Evolutionary conservation across 1,139 yeast genomes (phyloP), one percentile per base, ranked within the genome.

Genomic region (Lodderomyces oxycetoniae): DNA sequence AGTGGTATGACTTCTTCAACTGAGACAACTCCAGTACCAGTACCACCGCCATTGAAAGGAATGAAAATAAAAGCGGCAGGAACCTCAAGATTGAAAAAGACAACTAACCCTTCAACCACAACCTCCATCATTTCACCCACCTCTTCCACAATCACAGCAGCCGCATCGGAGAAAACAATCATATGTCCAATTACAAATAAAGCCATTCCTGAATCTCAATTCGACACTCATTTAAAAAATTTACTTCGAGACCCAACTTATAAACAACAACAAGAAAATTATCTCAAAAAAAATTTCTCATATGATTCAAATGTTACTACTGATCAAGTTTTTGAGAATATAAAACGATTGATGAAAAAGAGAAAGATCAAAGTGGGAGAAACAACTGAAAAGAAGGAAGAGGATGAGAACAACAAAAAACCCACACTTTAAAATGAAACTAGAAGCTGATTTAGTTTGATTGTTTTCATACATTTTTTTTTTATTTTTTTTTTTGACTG

Each of bases 181-280:
- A 69, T 67, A 47, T 83, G 96, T 53, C 93, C 95, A 23, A 61
- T 86, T 37, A 82, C 95, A 0, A 79, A 79, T 1, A 72, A 78
- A 46, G 52, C 71, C 49, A 72, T 89, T 3, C 83, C 89, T 0
- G 93, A 84, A 47, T 68, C 71, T 35, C 65, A 80, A 43, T 86
- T 84, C 51, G 87, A 82, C 44, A 74, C 70, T 43, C 96, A 89
- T 55, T 64, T 88, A 44, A 73, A 76, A 38, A 72, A 78, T n/a
- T 61, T 84, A 37, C 63, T 86, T 31, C 61, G 91, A 34, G 95
- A 89, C 55, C 95, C 96, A 2, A 67, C 75, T 43, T 86, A 85
- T 61, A 71, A 78, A 45, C 77, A 77, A 42, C 89, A 86, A 52
- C 80, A 77, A 49, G 76, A 73, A 20, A 71, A 73, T 39, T 80